phyloP scores from a whole-genome alignment of 2,329 filamentous ascomycete genomes.

The Peltaster fructicola region DNA sequence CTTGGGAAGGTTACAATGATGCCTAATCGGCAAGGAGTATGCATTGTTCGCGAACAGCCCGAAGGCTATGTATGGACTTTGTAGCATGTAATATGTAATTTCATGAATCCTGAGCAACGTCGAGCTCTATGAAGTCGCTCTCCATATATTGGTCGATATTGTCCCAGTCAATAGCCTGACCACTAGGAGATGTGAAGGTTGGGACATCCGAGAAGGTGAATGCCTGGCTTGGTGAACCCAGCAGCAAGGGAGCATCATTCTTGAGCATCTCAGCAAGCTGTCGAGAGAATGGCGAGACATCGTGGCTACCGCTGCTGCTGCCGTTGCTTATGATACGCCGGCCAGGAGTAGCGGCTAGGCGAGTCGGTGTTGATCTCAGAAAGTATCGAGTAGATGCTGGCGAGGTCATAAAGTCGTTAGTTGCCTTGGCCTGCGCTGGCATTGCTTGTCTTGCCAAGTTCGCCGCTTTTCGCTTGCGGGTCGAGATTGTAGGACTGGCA shows the following conservation, averaged over 20 bases:
- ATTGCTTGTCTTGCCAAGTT: constrained; percentile 4
- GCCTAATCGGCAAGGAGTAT: too few species aligned
- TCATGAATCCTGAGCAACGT: too few species aligned
- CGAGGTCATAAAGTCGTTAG: constrained; percentile 20
- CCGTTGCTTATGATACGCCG: constrained; percentile 13
- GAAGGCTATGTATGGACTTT: too few species aligned
- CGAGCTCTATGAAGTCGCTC: too few species aligned
- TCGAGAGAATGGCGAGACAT: constrained; percentile 41
- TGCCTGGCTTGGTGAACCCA: constrained; percentile 12
- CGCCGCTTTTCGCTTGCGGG: constrained; percentile 16
- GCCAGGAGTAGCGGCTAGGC: constrained; percentile 16
- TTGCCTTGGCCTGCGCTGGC: constrained; percentile 7
- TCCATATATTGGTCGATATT: too few species aligned
- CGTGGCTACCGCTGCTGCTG: constrained; percentile 7
- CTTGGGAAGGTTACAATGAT: too few species aligned
- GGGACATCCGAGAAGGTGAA: constrained; percentile 19
- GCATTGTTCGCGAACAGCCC: too few species aligned
- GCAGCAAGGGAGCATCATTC: constrained; percentile 8
- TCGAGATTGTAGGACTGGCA: constrained; percentile 26
- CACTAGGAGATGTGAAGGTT: constrained; percentile 15
- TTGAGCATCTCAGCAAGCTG: constrained; percentile 48
- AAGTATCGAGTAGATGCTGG: constrained; percentile 20
- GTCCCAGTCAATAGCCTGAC: constrained; percentile 13
- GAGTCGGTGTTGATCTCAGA: constrained; percentile 22
- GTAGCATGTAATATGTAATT: too few species aligned